phyloP scores from a whole-genome alignment of 2,329 filamentous ascomycete species.

The Aspergillus oerlinghausenensis region DNA sequence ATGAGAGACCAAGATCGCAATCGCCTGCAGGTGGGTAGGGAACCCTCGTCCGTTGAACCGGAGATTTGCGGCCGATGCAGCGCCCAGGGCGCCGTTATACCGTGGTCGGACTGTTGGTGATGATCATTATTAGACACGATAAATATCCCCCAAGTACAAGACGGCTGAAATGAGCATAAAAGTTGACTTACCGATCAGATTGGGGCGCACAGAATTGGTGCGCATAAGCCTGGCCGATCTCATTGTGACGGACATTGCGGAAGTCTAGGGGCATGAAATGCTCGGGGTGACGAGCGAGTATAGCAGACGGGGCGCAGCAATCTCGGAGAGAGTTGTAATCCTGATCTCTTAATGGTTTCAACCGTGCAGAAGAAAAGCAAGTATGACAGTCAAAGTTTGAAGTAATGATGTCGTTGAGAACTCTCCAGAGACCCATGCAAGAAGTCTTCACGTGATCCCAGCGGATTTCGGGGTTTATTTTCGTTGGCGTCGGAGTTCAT shows the following conservation, averaged over 20 bases:
- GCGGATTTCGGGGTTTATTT: slow-evolving; percentile 8
- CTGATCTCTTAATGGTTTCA: not conserved
- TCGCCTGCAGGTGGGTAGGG: slow-evolving; percentile 50
- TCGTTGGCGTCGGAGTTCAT: slow-evolving; percentile 6
- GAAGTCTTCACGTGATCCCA: slow-evolving; percentile 15
- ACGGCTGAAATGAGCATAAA: not conserved
- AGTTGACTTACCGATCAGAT: slow-evolving; percentile 23
- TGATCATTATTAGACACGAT: not conserved
- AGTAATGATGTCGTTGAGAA: slow-evolving; percentile 11
- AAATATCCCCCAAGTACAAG: not conserved
- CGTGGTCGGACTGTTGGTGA: slow-evolving; percentile 19
- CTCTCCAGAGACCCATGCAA: slow-evolving; percentile 8
- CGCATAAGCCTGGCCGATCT: slow-evolving; percentile 37
- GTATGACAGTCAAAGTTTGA: slow-evolving; percentile 1
- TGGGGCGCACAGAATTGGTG: slow-evolving; percentile 28
- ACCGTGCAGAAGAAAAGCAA: not conserved
- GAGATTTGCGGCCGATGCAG: slow-evolving; percentile 29
- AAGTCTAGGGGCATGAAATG: slow-evolving; percentile 22
- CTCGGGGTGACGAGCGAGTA: slow-evolving; percentile 20
- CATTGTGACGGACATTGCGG: slow-evolving; percentile 36
- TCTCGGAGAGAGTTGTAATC: not conserved
- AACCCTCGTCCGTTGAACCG: slow-evolving; percentile 34
- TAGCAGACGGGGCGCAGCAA: slow-evolving; percentile 10
- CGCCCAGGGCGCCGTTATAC: slow-evolving; percentile 26
- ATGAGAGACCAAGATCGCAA: slow-evolving; percentile 54